phyloP scores from a whole-genome alignment of 306 rosid species.

The Purshia tridentata region DNA sequence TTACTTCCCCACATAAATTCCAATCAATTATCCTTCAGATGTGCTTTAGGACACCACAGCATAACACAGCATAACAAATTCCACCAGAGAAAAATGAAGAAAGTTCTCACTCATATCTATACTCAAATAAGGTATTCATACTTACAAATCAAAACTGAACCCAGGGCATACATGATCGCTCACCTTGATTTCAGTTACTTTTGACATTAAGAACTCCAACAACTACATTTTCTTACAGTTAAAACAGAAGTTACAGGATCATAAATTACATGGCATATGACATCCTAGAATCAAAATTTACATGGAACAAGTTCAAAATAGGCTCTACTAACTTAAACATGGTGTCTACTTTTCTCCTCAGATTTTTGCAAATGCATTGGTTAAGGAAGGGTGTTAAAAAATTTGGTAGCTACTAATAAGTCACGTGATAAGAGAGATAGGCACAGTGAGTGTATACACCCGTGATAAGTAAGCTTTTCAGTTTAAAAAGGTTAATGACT shows the following conservation, averaged over 20 bases:
- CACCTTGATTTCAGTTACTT: slow-evolving; percentile 24
- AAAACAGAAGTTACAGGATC: slow-evolving; percentile 26
- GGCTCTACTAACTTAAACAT: not conserved
- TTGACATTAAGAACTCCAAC: slow-evolving; percentile 20
- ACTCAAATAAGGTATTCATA: not conserved
- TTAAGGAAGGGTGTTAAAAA: slow-evolving; percentile 13
- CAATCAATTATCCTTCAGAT: not conserved
- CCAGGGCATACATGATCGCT: not conserved
- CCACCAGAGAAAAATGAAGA: not conserved
- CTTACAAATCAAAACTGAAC: not conserved
- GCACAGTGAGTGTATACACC: too few species aligned
- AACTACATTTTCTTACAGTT: slow-evolving; percentile 32
- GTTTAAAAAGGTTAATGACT: slow-evolving; percentile 33
- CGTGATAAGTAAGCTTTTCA: too few species aligned
- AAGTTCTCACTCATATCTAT: not conserved
- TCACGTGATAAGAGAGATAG: too few species aligned
- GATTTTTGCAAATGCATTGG: slow-evolving; percentile 25
- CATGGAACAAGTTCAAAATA: not conserved
- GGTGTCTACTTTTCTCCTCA: not conserved
- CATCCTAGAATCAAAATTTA: slow-evolving; percentile 19
- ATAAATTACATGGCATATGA: slow-evolving; percentile 11
- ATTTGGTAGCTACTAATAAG: not conserved
- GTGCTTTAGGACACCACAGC: not conserved
- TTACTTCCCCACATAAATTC: too few species aligned
- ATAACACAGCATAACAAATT: not conserved